phyloP scores from a whole-genome alignment of 441 rosid genomes.

The Metrosideros polymorpha region DNA sequence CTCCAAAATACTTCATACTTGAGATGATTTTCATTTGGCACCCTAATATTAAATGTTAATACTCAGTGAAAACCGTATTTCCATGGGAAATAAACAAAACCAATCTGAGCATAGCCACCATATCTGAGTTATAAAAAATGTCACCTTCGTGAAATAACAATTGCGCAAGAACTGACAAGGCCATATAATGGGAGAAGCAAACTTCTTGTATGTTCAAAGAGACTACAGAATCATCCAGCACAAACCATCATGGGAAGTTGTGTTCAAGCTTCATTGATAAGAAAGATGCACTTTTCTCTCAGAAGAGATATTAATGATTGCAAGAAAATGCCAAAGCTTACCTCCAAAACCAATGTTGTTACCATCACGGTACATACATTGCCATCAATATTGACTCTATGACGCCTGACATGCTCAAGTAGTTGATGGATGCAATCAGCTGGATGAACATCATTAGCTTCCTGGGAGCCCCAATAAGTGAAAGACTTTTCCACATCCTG shows the following conservation, averaged over 20 bases:
- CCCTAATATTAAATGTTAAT: neutral
- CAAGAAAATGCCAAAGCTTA: neutral
- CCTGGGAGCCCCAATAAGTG: conserved; percentile 25
- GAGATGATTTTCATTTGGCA: neutral
- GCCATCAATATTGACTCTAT: conserved; percentile 52
- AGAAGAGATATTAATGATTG: neutral
- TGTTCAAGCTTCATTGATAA: neutral
- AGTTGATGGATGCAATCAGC: conserved; percentile 49
- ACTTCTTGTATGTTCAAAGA: neutral
- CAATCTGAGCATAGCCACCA: neutral
- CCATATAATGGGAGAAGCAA: neutral
- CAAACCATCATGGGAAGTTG: neutral
- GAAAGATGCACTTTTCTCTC: neutral
- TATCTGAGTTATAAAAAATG: neutral
- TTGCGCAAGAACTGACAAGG: neutral
- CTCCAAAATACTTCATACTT: neutral
- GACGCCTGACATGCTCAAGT: conserved; percentile 45
- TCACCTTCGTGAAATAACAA: neutral
- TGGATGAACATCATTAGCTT: conserved; percentile 31
- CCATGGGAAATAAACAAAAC: neutral
- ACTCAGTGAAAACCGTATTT: neutral
- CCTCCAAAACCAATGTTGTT: conserved; percentile 57
- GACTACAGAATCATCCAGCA: neutral
- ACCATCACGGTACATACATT: conserved; percentile 50
- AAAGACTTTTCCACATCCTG: conserved; percentile 50